Evolutionary conservation across 768 basidiomycete genomes (phyloP).

Genomic region (Jaapia argillacea): DNA sequence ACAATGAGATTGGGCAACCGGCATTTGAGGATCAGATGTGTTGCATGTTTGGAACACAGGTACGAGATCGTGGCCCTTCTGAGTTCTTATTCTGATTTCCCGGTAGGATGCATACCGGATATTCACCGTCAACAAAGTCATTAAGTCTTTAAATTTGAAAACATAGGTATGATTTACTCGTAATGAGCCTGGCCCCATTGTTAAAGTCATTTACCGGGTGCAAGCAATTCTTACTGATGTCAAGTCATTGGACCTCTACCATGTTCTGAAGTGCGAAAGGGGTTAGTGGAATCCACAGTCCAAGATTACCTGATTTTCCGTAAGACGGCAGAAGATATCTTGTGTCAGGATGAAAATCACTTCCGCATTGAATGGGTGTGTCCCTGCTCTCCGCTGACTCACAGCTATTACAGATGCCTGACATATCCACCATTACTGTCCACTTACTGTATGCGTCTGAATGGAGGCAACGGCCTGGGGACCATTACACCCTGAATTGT

Average conservation of each 20-base stretch:
- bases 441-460: too few relatives aligned
- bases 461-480: too few relatives aligned
- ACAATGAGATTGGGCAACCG: constrained; percentile 80
- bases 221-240: constrained; percentile 60
- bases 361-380: constrained; percentile 77
- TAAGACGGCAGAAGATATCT: constrained; percentile 54
- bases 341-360: constrained; percentile 69
- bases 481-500: too few relatives aligned
- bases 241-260: constrained; percentile 64
- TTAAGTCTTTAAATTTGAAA: constrained; percentile 77
- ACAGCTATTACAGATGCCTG: too few relatives aligned
- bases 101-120: constrained; percentile 69
- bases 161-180: constrained; percentile 55
- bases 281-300: constrained; percentile 46
- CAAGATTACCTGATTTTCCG: constrained; percentile 67
- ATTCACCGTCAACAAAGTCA: constrained; percentile 90
- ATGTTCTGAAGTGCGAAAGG: constrained; percentile 60
- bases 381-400: constrained; percentile 1
- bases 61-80: constrained; percentile 15
- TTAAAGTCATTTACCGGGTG: constrained; percentile 25
- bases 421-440: constrained; percentile 62
- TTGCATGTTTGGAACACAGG: constrained; percentile 78
- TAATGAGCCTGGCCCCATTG: not conserved
- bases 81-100: not conserved
- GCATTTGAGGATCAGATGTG: constrained; percentile 90